Evolutionary conservation across 306 rosid species (phyloP).

Genomic region (Cicer yamashitae): DNA sequence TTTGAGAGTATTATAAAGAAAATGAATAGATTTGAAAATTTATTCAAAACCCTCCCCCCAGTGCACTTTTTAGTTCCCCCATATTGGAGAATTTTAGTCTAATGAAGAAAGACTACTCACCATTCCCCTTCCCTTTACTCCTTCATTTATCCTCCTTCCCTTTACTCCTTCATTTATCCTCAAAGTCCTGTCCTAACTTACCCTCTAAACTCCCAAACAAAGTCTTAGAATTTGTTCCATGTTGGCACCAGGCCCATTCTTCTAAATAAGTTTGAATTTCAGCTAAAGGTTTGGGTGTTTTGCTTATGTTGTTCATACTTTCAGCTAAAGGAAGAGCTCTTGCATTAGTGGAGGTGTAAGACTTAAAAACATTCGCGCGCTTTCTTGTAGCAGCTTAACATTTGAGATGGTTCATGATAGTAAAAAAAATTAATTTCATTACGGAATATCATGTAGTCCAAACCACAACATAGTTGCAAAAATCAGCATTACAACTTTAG

Average conservation of each 20-base stretch:
- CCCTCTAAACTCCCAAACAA: no score
- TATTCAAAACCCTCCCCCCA: no score
- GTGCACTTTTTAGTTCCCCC: no score
- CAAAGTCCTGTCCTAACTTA: no score
- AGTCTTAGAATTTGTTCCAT: background rate
- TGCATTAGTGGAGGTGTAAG: slow-evolving; percentile 1
- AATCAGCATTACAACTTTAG: slow-evolving; percentile 16
- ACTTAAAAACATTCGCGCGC: background rate
- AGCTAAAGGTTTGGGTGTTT: background rate
- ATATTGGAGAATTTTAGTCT: no score
- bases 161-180: no score
- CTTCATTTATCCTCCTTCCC: no score
- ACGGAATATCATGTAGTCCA: slow-evolving; percentile 22
- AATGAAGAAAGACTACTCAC: no score
- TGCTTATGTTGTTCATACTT: no score
- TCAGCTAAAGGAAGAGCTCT: background rate
- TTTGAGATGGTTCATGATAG: slow-evolving; percentile 7
- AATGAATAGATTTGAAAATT: no score
- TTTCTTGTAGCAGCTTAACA: background rate
- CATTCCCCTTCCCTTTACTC: no score
- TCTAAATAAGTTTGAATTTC: background rate
- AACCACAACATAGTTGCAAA: slow-evolving; percentile 37
- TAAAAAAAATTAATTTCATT: slow-evolving; percentile 17
- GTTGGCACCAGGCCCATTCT: slow-evolving; percentile 2
- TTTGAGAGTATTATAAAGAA: no score